phyloP scores from a whole-genome alignment of 23 red algal species.

The Gracilariopsis chorda region DNA sequence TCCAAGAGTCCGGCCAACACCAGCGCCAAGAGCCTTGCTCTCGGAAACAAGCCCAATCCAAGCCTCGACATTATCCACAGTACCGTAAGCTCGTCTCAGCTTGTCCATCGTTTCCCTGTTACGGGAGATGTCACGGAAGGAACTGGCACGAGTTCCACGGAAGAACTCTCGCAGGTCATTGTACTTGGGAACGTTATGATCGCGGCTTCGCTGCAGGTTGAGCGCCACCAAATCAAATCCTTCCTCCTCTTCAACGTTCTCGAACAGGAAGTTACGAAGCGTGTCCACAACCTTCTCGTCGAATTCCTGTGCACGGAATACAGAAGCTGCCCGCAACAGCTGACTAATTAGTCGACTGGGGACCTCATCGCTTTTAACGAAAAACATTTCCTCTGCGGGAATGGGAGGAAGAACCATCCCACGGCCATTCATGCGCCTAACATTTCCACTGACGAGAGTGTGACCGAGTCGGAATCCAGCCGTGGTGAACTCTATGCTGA shows the following conservation, averaged over 20 bases:
- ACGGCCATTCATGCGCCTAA: background rate
- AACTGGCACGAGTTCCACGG: background rate
- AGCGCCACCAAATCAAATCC: conserved; percentile 39
- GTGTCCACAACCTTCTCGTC: conserved; percentile 11
- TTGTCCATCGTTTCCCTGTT: background rate
- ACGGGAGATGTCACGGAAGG: conserved; percentile 30
- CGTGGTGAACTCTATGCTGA: conserved; percentile 34
- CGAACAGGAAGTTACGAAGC: conserved; percentile 40
- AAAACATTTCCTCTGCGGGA: background rate
- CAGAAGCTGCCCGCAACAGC: background rate
- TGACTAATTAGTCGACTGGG: background rate
- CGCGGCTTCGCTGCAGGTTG: conserved; percentile 46
- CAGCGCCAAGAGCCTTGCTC: background rate
- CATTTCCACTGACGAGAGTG: conserved; percentile 19
- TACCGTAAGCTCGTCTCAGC: conserved; percentile 11
- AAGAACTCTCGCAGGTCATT: conserved; percentile 29
- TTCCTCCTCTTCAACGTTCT: background rate
- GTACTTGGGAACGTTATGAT: background rate
- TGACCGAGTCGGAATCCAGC: conserved; percentile 51
- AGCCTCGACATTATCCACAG: conserved; percentile 42
- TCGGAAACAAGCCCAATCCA: conserved; percentile 54
- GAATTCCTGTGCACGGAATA: conserved; percentile 2
- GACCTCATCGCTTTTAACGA: background rate
- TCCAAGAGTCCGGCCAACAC: background rate
- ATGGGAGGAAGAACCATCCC: background rate